phyloP scores from a whole-genome alignment of 306 rosid genomes.

The Begonia peltatifolia region DNA sequence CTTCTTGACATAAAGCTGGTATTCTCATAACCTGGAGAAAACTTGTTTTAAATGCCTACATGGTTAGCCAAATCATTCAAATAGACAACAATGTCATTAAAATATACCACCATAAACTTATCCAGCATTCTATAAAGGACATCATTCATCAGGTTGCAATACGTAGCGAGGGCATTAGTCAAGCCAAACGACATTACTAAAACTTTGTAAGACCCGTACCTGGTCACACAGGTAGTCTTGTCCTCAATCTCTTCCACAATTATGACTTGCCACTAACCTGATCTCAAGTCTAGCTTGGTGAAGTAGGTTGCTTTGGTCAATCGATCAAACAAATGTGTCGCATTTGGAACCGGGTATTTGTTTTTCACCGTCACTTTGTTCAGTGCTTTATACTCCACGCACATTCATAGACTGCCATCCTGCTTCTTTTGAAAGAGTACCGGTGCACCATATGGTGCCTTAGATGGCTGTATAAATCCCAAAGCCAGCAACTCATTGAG shows the following conservation, averaged over 20 bases:
- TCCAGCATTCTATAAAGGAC: too few species aligned
- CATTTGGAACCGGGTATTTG: neutral
- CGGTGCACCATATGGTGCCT: neutral
- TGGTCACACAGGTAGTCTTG: neutral
- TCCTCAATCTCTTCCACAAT: neutral
- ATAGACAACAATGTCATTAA: too few species aligned
- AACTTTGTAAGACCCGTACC: neutral
- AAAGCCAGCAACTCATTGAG: neutral
- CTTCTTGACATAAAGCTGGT: too few species aligned
- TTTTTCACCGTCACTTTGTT: constrained; percentile 2
- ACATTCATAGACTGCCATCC: constrained; percentile 5
- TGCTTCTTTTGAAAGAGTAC: constrained; percentile 1
- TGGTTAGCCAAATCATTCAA: too few species aligned
- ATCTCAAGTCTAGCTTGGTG: too few species aligned
- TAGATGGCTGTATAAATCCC: neutral
- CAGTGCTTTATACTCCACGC: too few species aligned
- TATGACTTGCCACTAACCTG: too few species aligned
- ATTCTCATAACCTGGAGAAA: too few species aligned
- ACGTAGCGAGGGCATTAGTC: too few species aligned
- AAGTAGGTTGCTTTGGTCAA: neutral
- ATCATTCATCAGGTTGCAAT: too few species aligned
- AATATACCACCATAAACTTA: too few species aligned
- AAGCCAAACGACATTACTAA: neutral
- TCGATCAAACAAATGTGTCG: neutral
- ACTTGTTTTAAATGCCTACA: too few species aligned